These are phyloP conservation scores for Nicotiana sylvestris DNA, from an alignment of 257 asterid genomes.

Conservation along the genomic window DNA sequence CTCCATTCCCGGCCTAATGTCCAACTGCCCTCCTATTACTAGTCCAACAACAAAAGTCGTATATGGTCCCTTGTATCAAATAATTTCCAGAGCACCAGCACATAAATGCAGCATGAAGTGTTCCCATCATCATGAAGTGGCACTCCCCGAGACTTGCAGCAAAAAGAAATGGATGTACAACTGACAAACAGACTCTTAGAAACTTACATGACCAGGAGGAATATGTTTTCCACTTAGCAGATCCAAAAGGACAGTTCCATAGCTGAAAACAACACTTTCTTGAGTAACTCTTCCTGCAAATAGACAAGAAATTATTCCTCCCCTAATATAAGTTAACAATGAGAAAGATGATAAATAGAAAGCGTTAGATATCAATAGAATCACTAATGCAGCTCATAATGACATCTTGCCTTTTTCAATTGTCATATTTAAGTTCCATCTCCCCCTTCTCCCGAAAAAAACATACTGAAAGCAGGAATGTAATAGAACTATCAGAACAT, in stretches of 20 bases:
- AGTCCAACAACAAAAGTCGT: not conserved
- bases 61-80: not conserved
- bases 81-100: not conserved
- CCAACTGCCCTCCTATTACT: not conserved
- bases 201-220: constrained; percentile 94
- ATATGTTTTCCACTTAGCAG: constrained; percentile 99
- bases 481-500: not conserved
- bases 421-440: not conserved
- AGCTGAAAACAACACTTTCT: constrained; percentile 97
- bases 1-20: not conserved
- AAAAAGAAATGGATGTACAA: not conserved
- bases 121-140: not conserved
- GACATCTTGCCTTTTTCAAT: not conserved
- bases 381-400: not conserved
- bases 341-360: constrained; percentile 5
- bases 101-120: not conserved
- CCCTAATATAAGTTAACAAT: constrained; percentile 1
- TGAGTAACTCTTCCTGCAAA: constrained; percentile 93
- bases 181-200: not conserved
- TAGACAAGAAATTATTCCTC: constrained; percentile 12
- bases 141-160: not conserved
- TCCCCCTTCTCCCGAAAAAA: not conserved
- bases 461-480: not conserved
- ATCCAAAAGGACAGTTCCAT: constrained; percentile 98
- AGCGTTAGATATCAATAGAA: not conserved